Evolutionary conservation across 75 land plant species (phyloP).

Genomic region (Isoetes taiwanensis): DNA sequence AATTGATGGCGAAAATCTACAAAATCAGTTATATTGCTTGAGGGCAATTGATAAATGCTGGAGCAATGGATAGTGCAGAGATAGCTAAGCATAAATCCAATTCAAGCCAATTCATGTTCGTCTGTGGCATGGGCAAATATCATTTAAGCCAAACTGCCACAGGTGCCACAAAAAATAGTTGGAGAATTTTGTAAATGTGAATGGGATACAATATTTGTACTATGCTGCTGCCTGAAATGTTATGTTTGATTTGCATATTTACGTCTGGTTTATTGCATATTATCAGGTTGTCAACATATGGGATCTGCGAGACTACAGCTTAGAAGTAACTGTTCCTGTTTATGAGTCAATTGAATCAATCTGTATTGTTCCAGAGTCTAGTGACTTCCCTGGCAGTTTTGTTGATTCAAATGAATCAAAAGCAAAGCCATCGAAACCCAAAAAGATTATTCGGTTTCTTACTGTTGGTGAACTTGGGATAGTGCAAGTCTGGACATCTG

Average conservation of each 20-base stretch:
- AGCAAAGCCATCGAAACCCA: conserved; percentile 16
- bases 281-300: conserved; percentile 85
- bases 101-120: too few relatives aligned
- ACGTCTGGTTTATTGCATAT: not conserved
- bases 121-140: too few relatives aligned
- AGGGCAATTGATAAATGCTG: too few relatives aligned
- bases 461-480: conserved; percentile 91
- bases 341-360: conserved; percentile 76
- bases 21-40: too few relatives aligned
- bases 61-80: too few relatives aligned
- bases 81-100: too few relatives aligned
- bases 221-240: too few relatives aligned
- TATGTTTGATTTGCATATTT: conserved; percentile 2
- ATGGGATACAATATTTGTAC: too few relatives aligned
- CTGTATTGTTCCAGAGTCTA: conserved; percentile 34
- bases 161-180: too few relatives aligned
- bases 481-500: conserved; percentile 64
- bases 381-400: conserved; percentile 26
- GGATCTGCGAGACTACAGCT: conserved; percentile 54
- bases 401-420: conserved; percentile 4
- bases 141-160: too few relatives aligned
- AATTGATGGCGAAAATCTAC: too few relatives aligned
- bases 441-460: conserved; percentile 35
- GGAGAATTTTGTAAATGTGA: too few relatives aligned
- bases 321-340: conserved; percentile 50